These are phyloP conservation scores for Oenanthe sinensis DNA, from an alignment of 129 eudicot species.

Conservation along the genomic window DNA sequence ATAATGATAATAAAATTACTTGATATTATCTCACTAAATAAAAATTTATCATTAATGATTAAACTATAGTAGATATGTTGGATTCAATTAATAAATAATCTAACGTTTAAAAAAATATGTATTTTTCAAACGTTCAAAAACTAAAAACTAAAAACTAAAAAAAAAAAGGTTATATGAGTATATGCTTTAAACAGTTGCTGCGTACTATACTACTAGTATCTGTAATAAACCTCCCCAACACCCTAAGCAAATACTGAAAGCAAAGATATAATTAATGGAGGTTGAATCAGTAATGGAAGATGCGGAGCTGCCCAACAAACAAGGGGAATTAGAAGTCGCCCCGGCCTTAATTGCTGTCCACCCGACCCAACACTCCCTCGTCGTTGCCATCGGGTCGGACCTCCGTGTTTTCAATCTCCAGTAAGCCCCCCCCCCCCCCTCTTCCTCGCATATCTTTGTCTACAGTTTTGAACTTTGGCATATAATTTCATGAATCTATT, in stretches of 20 bases:
- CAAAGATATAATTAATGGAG: conserved; percentile 32
- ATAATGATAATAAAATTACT: too few relatives aligned
- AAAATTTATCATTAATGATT: too few relatives aligned
- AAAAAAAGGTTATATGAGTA: too few relatives aligned
- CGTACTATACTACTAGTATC: too few relatives aligned
- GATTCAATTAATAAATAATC: too few relatives aligned
- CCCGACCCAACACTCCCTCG: conserved; percentile 53
- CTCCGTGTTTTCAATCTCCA: conserved; percentile 78
- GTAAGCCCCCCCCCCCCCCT: conserved; percentile 21
- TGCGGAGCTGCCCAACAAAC: conserved; percentile 33
- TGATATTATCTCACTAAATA: too few relatives aligned
- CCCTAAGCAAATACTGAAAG: conserved; percentile 18
- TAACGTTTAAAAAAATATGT: too few relatives aligned
- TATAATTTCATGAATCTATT: too few relatives aligned
- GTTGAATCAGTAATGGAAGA: conserved; percentile 30
- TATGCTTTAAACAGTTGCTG: too few relatives aligned
- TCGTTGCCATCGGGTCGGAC: conserved; percentile 80
- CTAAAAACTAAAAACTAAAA: too few relatives aligned
- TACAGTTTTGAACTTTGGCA: neutral
- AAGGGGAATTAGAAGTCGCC: conserved; percentile 64
- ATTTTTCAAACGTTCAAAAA: too few relatives aligned
- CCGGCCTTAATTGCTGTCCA: conserved; percentile 87
- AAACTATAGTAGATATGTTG: too few relatives aligned
- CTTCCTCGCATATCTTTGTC: neutral
- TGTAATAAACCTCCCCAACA: conserved; percentile 29